phyloP scores from a whole-genome alignment of 2,329 filamentous ascomycete species.

The Apiospora pterosperma region DNA sequence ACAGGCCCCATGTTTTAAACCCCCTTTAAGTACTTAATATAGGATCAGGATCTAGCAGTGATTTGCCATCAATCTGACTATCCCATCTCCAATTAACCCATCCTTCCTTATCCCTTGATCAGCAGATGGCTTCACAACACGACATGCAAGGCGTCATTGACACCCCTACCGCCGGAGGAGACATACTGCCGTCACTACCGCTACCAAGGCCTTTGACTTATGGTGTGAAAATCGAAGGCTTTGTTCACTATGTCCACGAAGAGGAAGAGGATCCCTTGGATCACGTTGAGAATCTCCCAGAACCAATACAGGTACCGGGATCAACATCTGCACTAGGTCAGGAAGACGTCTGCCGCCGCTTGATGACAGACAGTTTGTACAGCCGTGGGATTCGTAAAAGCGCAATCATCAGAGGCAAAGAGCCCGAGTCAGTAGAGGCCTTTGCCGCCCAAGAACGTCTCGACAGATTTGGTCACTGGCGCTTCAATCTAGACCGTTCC shows the following conservation, averaged over 20 bases:
- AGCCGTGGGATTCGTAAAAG: not conserved
- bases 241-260: slow-evolving; percentile 8
- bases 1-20: too few species aligned
- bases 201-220: slow-evolving; percentile 10
- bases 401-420: not conserved
- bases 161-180: not conserved
- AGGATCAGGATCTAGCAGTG: too few species aligned
- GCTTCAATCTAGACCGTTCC: rapidly evolving
- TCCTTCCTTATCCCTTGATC: not conserved
- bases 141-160: not conserved
- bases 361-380: not conserved
- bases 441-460: not conserved
- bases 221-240: slow-evolving; percentile 15
- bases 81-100: too few species aligned
- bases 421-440: not conserved
- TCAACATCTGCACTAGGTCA: not conserved
- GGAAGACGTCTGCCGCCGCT: not conserved
- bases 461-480: not conserved
- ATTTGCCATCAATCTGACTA: too few species aligned
- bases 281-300: not conserved
- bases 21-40: too few species aligned
- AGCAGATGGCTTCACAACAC: not conserved
- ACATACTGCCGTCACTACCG: not conserved
- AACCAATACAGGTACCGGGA: not conserved
- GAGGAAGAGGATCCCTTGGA: not conserved